phyloP scores from a whole-genome alignment of 2,329 filamentous ascomycete species.

The Aschersonia sp. region DNA sequence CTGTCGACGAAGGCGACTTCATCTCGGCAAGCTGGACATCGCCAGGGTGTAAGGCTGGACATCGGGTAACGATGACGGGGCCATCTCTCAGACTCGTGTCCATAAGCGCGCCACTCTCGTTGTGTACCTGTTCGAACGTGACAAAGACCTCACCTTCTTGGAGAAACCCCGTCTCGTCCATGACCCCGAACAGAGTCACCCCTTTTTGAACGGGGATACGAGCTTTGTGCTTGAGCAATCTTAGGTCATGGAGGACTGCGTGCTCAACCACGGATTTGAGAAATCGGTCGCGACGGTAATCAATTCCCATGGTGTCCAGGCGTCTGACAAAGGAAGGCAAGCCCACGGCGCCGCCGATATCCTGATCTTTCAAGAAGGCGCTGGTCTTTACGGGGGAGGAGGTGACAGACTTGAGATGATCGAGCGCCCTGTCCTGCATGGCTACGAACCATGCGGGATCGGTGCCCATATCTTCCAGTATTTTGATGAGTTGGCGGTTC shows the following conservation, averaged over 20 bases:
- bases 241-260: conserved; percentile 53
- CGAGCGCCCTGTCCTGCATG: conserved; percentile 49
- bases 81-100: conserved; percentile 18
- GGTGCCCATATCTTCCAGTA: conserved; percentile 61
- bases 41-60: conserved; percentile 68
- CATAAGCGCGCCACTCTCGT: conserved; percentile 10
- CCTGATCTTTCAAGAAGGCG: conserved; percentile 47
- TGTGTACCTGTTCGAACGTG: conserved; percentile 30
- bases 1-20: conserved; percentile 37
- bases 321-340: conserved; percentile 48
- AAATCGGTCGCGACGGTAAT: conserved; percentile 56
- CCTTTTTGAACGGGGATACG: conserved; percentile 59
- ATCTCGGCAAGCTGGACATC: conserved; percentile 58
- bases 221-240: conserved; percentile 64
- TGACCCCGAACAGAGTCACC: conserved; percentile 66
- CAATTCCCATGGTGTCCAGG: conserved; percentile 40
- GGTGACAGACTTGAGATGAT: conserved; percentile 44
- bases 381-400: conserved; percentile 45
- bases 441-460: conserved; percentile 42
- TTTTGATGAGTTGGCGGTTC: conserved; percentile 74
- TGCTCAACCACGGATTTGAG: conserved; percentile 58
- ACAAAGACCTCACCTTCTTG: conserved; percentile 55
- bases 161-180: conserved; percentile 65
- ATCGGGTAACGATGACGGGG: conserved; percentile 55
- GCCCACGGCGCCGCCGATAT: conserved; percentile 44